phyloP scores from a whole-genome alignment of 768 basidiomycete species.

The Leucosporidium scottii region DNA sequence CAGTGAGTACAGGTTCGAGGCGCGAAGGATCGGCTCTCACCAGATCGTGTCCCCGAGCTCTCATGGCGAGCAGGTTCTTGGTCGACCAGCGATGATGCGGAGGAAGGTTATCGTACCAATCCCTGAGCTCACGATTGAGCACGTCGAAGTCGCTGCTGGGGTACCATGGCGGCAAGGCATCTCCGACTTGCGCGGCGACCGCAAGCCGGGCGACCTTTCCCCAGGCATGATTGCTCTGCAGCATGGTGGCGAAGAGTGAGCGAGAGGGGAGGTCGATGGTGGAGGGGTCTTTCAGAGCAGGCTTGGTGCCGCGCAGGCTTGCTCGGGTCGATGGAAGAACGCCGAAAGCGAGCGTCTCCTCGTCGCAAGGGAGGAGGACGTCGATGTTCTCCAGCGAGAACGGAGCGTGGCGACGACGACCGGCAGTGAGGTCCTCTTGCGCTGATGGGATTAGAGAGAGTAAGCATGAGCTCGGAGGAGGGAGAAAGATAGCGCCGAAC shows the following conservation, averaged over 20 bases:
- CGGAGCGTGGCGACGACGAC: background rate
- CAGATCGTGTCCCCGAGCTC: background rate
- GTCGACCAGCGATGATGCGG: background rate
- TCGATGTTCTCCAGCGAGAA: background rate
- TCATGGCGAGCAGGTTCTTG: background rate
- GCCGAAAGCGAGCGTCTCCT: background rate
- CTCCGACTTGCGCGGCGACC: background rate
- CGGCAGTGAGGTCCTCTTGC: background rate
- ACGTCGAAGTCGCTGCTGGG: background rate
- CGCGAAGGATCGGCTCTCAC: background rate
- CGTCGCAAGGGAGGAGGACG: background rate
- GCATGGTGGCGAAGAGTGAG: background rate
- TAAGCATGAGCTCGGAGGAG: no score
- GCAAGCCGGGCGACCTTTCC: slow-evolving; percentile 1
- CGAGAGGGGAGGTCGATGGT: background rate
- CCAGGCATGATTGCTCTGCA: background rate
- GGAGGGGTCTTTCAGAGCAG: background rate
- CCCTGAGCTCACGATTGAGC: background rate
- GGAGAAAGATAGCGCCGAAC: no score
- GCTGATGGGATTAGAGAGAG: no score
- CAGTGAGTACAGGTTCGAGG: no score
- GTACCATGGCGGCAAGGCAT: background rate
- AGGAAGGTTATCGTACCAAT: background rate
- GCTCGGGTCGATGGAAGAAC: background rate
- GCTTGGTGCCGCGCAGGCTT: background rate